Evolutionary conservation across 371 early-diverging fungal genomes (phyloP), one percentile per base, ranked within the genome.

Genomic region (Zychaea mexicana): DNA sequence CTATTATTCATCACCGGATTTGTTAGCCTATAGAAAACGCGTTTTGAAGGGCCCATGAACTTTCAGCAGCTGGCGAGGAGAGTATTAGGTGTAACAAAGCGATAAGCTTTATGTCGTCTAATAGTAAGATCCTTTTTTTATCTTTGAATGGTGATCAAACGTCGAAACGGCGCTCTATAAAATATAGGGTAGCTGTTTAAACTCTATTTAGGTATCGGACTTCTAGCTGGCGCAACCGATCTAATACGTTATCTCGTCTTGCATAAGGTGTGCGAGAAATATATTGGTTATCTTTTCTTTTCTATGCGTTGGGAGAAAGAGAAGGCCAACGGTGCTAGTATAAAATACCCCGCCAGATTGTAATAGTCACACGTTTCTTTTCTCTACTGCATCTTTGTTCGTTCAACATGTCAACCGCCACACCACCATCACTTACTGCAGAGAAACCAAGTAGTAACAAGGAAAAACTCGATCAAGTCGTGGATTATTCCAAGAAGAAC

Each of bases 1-100:
- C n/a, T 49, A 49, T 49, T 49, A 49, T 49, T 49, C 49, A 49
- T 49, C 49, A 49, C 49, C 49, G 49, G 49, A 49, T 22, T 10
- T 19, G 26, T 19, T 22, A 5, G 26, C 49, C 49, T 49, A 49
- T 49, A 24, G 24, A n/a, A 49, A 42, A 42, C 15, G 7, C 4
- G 13, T 17, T 42, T 42, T 42, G 42, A 42, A 13, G n/a, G n/a
- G 42, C n/a, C n/a, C n/a, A 42, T 42, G 42, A 13, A 42, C n/a
- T 42, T 4, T 12, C 7, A 42, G n/a, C 1, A 42, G 13, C 4
- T 42, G n/a, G 7, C n/a, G 42, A n/a, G 42, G 42, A n/a, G 7
- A 15, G n/a, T 3, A 17, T 13, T 12, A 42, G 42, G 42, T 17
- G 13, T 12, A 33, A 33, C 8, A 33, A 33, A 33, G n/a, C n/a